Percentiles rank a stretch among this genome's conserved stretches.
Conservation (phyloP, 108 stramenopile species). For the Nannochloropsis gaditana region DNA sequence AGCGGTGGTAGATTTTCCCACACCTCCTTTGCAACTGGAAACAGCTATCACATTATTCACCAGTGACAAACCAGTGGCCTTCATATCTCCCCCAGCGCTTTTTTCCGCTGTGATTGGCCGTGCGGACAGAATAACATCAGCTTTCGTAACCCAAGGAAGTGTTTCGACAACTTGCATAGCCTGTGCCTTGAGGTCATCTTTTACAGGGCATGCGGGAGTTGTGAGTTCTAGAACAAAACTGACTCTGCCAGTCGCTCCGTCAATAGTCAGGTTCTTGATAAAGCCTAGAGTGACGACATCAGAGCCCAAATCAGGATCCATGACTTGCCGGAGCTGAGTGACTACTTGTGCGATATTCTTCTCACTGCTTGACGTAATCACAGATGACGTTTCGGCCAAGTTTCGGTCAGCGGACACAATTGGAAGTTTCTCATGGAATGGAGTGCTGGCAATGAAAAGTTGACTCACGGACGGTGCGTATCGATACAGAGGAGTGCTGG, state of each 20-base stretch:
- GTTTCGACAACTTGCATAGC: constrained; percentile 29
- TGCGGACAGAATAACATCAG: constrained; percentile 42
- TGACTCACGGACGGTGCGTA: too few species aligned
- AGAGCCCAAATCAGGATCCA: constrained; percentile 25
- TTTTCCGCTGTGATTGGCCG: not conserved
- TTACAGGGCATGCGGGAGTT: constrained; percentile 48
- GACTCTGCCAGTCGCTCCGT: constrained; percentile 19
- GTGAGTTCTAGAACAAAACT: constrained; percentile 40
- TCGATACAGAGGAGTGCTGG: too few species aligned
- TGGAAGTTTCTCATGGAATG: not conserved
- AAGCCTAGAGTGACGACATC: constrained; percentile 45
- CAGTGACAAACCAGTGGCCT: constrained; percentile 33
- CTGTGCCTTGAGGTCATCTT: constrained; percentile 32
- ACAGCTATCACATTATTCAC: constrained; percentile 52
- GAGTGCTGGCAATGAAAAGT: too few species aligned
- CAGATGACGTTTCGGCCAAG: not conserved
- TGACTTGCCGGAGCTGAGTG: not conserved
- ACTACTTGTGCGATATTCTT: not conserved
- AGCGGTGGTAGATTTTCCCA: constrained; percentile 95
- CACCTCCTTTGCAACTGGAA: constrained; percentile 75
- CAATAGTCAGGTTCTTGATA: constrained; percentile 32
- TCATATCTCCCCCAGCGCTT: constrained; percentile 25
- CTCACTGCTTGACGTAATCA: not conserved
- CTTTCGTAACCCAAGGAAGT: constrained; percentile 36
- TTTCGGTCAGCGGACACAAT: constrained; percentile 2